Evolutionary conservation across 306 rosid genomes (phyloP).

Genomic region (Cucumis hystrix): DNA sequence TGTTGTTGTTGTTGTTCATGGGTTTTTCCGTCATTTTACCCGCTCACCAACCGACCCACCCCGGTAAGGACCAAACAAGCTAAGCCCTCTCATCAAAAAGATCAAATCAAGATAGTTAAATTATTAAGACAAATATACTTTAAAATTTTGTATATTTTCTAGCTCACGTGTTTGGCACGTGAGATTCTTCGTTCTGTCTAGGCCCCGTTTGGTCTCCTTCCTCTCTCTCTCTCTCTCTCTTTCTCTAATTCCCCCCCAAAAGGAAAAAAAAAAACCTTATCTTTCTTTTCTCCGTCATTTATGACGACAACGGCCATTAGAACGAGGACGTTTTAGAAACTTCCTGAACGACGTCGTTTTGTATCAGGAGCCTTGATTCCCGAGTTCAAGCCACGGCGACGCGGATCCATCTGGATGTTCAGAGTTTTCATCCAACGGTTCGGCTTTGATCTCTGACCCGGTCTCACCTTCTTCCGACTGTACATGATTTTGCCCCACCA

Average conservation of each 20-base stretch:
- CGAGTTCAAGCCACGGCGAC: conserved; percentile 43
- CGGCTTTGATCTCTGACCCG: conserved; percentile 23
- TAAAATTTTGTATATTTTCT: not conserved
- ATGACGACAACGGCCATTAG: not conserved
- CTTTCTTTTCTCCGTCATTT: not conserved
- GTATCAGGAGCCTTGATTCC: conserved; percentile 17
- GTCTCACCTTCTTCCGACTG: conserved; percentile 20
- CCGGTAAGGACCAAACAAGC: not conserved
- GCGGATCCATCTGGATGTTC: conserved; percentile 25
- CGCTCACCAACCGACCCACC: not conserved
- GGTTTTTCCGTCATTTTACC: not conserved
- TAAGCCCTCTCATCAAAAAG: not conserved
- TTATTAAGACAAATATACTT: not conserved
- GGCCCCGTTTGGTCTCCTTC: not conserved
- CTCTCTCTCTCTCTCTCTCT: not conserved
- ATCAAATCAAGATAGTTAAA: not conserved
- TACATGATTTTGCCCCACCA: conserved; percentile 20
- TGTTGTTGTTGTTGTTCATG: not conserved
- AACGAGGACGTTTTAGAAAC: not conserved
- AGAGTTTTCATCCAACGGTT: conserved; percentile 49
- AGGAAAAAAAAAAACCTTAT: not conserved
- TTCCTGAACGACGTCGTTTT: not conserved
- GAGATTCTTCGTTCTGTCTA: not conserved
- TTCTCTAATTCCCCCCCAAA: not conserved
- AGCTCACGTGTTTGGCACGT: not conserved